phyloP scores from a whole-genome alignment of 2,329 filamentous ascomycete species.

The Phialophora expanda region DNA sequence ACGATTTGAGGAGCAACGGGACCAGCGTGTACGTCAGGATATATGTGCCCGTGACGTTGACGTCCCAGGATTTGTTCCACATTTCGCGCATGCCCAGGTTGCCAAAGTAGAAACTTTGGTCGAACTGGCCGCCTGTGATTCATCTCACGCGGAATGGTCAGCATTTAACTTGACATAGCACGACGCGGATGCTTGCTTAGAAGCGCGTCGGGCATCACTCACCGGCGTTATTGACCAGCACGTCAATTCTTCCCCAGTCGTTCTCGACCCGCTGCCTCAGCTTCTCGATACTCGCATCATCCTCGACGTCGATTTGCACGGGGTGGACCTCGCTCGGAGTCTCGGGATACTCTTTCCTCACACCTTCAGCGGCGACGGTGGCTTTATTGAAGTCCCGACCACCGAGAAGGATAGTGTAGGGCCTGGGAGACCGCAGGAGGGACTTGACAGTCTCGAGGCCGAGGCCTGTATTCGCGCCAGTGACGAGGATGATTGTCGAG shows the following conservation, averaged over 20 bases:
- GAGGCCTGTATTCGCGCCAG: conserved; percentile 66
- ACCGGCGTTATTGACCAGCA: conserved; percentile 38
- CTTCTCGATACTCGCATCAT: conserved; percentile 58
- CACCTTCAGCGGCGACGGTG: conserved; percentile 51
- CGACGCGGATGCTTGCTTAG: not conserved
- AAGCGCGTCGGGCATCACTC: not conserved
- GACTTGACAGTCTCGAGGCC: conserved; percentile 64
- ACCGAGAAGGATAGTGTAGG: conserved; percentile 64
- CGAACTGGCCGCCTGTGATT: conserved; percentile 40
- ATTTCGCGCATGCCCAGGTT: conserved; percentile 47
- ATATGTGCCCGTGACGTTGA: conserved; percentile 59
- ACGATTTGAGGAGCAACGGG: conserved; percentile 56
- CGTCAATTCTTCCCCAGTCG: conserved; percentile 29
- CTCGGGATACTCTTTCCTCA: conserved; percentile 51
- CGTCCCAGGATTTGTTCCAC: conserved; percentile 56
- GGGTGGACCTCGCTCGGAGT: conserved; percentile 47
- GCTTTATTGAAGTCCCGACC: conserved; percentile 59
- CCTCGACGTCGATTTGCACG: conserved; percentile 60
- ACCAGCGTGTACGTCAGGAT: conserved; percentile 56
- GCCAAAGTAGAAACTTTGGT: conserved; percentile 41
- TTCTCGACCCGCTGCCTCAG: conserved; percentile 51
- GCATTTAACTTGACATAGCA: too few species aligned
- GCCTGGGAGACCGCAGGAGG: conserved; percentile 52
- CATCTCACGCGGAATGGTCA: not conserved
- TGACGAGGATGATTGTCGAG: conserved; percentile 59